A percentile compares a stretch with the other conserved stretches of the same genome.
Conservation (phyloP, 768 basidiomycete genomes). For the Saitozyma podzolica region DNA sequence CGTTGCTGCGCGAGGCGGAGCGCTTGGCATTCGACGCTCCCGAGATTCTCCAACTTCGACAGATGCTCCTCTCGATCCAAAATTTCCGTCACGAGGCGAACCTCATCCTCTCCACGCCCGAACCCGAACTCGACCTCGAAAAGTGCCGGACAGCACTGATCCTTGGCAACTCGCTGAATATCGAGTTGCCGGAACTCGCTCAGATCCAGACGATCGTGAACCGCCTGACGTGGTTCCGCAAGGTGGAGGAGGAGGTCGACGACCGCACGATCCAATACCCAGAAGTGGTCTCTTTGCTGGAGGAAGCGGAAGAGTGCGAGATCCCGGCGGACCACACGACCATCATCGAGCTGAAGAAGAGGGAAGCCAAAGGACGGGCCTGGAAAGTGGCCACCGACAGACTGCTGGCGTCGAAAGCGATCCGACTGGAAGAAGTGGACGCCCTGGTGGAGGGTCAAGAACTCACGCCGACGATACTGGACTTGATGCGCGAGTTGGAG, state of each 20-base stretch:
- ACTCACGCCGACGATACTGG: conserved; percentile 68
- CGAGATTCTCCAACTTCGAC: conserved; percentile 61
- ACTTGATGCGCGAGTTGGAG: conserved; percentile 67
- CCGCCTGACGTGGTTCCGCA: conserved; percentile 71
- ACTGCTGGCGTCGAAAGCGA: conserved; percentile 40
- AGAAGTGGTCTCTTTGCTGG: conserved; percentile 71
- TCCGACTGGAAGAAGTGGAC: conserved; percentile 75
- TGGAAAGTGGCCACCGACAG: conserved; percentile 73
- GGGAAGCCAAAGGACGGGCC: conserved; percentile 66
- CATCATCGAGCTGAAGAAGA: conserved; percentile 65
- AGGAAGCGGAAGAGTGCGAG: conserved; percentile 68
- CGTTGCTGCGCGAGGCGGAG: conserved; percentile 70
- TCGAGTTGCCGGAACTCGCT: conserved; percentile 75
- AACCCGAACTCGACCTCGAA: conserved; percentile 32
- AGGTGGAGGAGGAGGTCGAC: conserved; percentile 68
- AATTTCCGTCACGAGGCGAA: conserved; percentile 42
- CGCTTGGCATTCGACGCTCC: conserved; percentile 78
- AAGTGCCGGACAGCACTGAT: conserved; percentile 36
- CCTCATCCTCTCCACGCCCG: conserved; percentile 30
- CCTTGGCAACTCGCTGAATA: conserved; percentile 62
- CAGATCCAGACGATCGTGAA: conserved; percentile 79
- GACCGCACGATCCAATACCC: conserved; percentile 69
- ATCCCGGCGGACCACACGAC: conserved; percentile 67
- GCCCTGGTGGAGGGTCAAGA: conserved; percentile 67
- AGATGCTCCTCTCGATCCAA: conserved; percentile 33